phyloP scores from a whole-genome alignment of 768 basidiomycete species.

The Cystofilobasidium bisporidii region DNA sequence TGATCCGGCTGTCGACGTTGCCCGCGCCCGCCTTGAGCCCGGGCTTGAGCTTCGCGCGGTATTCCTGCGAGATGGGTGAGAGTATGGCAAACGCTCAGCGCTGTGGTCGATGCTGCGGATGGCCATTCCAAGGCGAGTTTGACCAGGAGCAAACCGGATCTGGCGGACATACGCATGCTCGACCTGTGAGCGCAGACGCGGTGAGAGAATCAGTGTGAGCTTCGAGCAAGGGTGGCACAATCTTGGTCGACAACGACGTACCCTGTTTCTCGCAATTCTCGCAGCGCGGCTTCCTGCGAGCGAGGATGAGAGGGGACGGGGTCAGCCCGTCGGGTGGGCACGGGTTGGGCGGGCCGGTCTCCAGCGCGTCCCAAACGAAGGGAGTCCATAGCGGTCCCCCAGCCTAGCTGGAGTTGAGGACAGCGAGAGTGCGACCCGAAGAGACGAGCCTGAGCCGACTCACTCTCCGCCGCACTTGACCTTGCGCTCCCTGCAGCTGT shows the following conservation, averaged over 20 bases:
- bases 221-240: not conserved
- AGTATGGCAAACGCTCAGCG: not conserved
- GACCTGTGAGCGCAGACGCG: not conserved
- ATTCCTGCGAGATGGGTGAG: constrained; percentile 4
- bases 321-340: not conserved
- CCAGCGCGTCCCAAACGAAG: too few relatives aligned
- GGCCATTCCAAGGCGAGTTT: too few relatives aligned
- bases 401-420: not conserved
- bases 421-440: not conserved
- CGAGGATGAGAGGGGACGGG: not conserved
- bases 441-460: not conserved
- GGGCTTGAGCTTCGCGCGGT: constrained; percentile 1
- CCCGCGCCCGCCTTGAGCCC: constrained; percentile 2
- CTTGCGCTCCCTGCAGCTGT: constrained; percentile 5
- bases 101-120: not conserved
- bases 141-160: not conserved
- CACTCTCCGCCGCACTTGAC: constrained; percentile 4
- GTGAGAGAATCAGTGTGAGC: not conserved
- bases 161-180: not conserved
- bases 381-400: too few relatives aligned
- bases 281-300: not conserved
- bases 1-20: constrained; percentile 6
- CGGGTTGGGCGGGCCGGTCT: not conserved
- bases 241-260: not conserved
- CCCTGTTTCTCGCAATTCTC: not conserved